Percentiles rank a stretch among this genome's conserved stretches.
phyloP scores from a whole-genome alignment of 257 asterid species.

The Fraxinus anomala region DNA sequence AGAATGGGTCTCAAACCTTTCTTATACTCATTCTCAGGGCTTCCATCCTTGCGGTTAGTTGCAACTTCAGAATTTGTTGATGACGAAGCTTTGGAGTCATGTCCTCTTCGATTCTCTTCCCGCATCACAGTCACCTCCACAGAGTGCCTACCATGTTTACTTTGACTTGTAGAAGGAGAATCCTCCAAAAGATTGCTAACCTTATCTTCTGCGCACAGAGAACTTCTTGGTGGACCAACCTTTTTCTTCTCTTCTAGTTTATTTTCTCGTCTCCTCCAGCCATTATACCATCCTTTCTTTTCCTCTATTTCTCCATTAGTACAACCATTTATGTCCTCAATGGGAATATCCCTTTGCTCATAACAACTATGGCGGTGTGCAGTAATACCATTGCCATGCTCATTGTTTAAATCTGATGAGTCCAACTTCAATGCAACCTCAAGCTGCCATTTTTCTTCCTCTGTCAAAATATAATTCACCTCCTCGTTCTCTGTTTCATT shows the following conservation, averaged over 20 bases:
- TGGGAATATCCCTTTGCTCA: slow-evolving; percentile 73
- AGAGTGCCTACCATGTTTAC: slow-evolving; percentile 68
- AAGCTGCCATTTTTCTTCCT: slow-evolving; percentile 86
- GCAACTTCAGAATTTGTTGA: slow-evolving; percentile 51
- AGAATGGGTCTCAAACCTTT: slow-evolving; percentile 94
- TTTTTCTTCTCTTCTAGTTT: slow-evolving; percentile 56
- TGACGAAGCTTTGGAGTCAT: slow-evolving; percentile 60
- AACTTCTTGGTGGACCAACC: slow-evolving; percentile 68
- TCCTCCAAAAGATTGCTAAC: slow-evolving; percentile 69
- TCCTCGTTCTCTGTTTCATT: slow-evolving; percentile 77
- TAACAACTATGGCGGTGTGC: slow-evolving; percentile 86
- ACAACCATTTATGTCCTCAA: slow-evolving; percentile 54
- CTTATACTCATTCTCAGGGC: slow-evolving; percentile 79
- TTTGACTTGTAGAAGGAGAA: slow-evolving; percentile 51
- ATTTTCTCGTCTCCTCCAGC: slow-evolving; percentile 79
- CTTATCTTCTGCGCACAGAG: slow-evolving; percentile 64
- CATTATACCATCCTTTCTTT: slow-evolving; percentile 78
- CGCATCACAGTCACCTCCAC: slow-evolving; percentile 66
- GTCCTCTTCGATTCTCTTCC: slow-evolving; percentile 65
- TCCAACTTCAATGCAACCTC: slow-evolving; percentile 85
- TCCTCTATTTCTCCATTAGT: slow-evolving; percentile 52
- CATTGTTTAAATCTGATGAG: slow-evolving; percentile 50
- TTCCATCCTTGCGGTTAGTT: slow-evolving; percentile 59
- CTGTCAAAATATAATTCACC: slow-evolving; percentile 74
- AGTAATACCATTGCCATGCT: slow-evolving; percentile 57